Percentiles rank a stretch among this genome's conserved stretches.
Evolutionary conservation across 306 rosid species (phyloP).

Genomic region (Alnus glutinosa): DNA sequence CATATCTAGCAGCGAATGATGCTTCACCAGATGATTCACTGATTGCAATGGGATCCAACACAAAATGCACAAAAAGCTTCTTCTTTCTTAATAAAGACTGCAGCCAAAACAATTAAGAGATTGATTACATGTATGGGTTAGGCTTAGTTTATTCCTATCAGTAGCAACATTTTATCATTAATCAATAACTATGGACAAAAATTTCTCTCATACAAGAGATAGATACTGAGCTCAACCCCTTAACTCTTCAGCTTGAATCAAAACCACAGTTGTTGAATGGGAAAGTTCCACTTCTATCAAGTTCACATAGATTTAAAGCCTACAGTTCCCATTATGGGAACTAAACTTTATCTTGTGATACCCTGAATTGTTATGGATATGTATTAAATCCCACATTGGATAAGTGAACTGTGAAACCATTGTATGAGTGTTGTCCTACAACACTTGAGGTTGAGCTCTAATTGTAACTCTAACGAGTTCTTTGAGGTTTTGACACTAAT

Average conservation of each 20-base stretch:
- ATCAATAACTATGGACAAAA: not conserved
- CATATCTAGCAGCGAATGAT: conserved; percentile 51
- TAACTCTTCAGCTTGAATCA: too few relatives aligned
- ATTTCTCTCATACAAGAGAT: not conserved
- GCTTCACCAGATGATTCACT: conserved; percentile 41
- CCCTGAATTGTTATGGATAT: not conserved
- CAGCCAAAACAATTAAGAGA: conserved; percentile 12
- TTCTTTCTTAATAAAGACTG: conserved; percentile 42
- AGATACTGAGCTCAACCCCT: not conserved
- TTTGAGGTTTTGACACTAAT: too few relatives aligned
- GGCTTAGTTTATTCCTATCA: not conserved
- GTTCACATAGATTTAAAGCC: too few relatives aligned
- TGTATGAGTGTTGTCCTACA: not conserved
- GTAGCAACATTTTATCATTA: not conserved
- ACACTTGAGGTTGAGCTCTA: too few relatives aligned
- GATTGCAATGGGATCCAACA: conserved; percentile 47
- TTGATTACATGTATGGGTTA: not conserved
- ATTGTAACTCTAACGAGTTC: not conserved
- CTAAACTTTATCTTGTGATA: too few relatives aligned
- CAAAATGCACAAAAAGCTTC: conserved; percentile 52
- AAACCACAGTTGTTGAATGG: too few relatives aligned
- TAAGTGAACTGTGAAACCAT: not conserved
- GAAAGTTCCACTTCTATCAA: too few relatives aligned
- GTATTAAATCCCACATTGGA: not conserved
- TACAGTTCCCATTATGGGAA: too few relatives aligned